phyloP scores from a whole-genome alignment of 352 stramenopile species.

The Hyaloperonospora brassicae region DNA sequence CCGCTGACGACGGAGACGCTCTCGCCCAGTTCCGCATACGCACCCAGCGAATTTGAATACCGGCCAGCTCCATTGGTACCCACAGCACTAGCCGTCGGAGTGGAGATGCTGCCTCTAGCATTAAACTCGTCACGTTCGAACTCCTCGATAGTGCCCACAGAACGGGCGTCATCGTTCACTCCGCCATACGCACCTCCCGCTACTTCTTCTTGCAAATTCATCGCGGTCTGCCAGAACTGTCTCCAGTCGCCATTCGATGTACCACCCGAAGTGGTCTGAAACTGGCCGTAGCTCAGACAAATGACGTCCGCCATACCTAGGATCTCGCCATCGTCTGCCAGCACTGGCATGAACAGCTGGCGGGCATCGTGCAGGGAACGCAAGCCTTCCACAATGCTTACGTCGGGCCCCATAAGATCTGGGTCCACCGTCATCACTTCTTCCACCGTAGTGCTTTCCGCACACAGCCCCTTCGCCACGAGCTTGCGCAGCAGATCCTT shows the following conservation, averaged over 20 bases:
- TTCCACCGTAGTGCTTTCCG: slow-evolving; percentile 65
- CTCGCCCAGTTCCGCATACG: slow-evolving; percentile 79
- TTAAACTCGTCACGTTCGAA: slow-evolving; percentile 82
- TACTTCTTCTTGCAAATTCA: slow-evolving; percentile 80
- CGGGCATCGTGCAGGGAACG: slow-evolving; percentile 80
- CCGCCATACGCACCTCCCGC: slow-evolving; percentile 62
- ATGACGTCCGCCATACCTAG: slow-evolving; percentile 84
- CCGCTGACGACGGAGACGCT: slow-evolving; percentile 83
- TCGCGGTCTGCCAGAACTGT: slow-evolving; percentile 84
- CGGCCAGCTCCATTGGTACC: slow-evolving; percentile 28
- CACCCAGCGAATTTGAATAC: slow-evolving; percentile 47
- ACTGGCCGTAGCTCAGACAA: slow-evolving; percentile 83
- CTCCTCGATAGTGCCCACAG: slow-evolving; percentile 84
- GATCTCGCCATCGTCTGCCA: slow-evolving; percentile 68
- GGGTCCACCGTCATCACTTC: slow-evolving; percentile 84
- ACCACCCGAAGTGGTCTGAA: slow-evolving; percentile 67
- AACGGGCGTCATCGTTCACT: slow-evolving; percentile 57
- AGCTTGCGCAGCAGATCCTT: slow-evolving; percentile 84
- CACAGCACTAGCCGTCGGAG: slow-evolving; percentile 30
- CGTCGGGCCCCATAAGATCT: slow-evolving; percentile 59
- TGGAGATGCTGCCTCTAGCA: slow-evolving; percentile 19
- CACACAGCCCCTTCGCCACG: slow-evolving; percentile 71
- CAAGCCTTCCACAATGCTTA: slow-evolving; percentile 78
- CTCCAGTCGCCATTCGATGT: slow-evolving; percentile 73
- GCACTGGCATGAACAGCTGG: slow-evolving; percentile 80